These are phyloP conservation scores for Colletotrichum cereale DNA, from an alignment of 2,329 filamentous ascomycete species.

Conservation along the genomic window DNA sequence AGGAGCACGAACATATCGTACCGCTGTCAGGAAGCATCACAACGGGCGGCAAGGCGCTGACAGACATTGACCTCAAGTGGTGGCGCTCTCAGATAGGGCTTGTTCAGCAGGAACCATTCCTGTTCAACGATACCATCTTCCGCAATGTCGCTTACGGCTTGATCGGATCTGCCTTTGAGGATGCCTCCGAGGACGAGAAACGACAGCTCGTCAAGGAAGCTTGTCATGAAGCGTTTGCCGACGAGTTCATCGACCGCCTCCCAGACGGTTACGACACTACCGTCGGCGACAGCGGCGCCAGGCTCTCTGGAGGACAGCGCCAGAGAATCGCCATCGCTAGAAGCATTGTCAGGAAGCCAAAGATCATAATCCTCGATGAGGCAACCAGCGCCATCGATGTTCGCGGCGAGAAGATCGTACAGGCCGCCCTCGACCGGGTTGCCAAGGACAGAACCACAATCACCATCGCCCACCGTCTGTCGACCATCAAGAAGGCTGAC, in stretches of 20 bases:
- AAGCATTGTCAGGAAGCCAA: slow-evolving; percentile 78
- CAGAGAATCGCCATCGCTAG: slow-evolving; percentile 84
- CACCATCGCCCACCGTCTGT: slow-evolving; percentile 80
- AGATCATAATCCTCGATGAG: slow-evolving; percentile 81
- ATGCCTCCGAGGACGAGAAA: slow-evolving; percentile 67
- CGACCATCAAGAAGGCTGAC: slow-evolving; percentile 82
- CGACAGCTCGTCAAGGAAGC: slow-evolving; percentile 71
- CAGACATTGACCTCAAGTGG: slow-evolving; percentile 72
- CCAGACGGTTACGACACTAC: slow-evolving; percentile 79
- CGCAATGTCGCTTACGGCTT: slow-evolving; percentile 73
- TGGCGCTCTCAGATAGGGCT: slow-evolving; percentile 73
- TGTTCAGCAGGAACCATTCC: slow-evolving; percentile 76
- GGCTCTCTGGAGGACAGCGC: slow-evolving; percentile 83
- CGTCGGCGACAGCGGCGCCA: slow-evolving; percentile 68
- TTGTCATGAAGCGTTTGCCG: slow-evolving; percentile 75
- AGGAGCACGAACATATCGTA: slow-evolving; percentile 57
- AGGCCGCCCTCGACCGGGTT: slow-evolving; percentile 72
- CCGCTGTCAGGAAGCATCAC: slow-evolving; percentile 65
- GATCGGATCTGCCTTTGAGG: slow-evolving; percentile 63
- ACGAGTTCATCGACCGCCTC: slow-evolving; percentile 75
- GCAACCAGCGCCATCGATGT: slow-evolving; percentile 77
- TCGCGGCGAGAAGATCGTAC: slow-evolving; percentile 70
- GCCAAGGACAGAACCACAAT: slow-evolving; percentile 76
- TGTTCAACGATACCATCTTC: slow-evolving; percentile 75
- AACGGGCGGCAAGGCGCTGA: slow-evolving; percentile 65